A percentile compares a stretch with the other conserved stretches of the same genome.
phyloP scores from a whole-genome alignment of 2,329 filamentous ascomycete species.

The Neonectria magnoliae region DNA sequence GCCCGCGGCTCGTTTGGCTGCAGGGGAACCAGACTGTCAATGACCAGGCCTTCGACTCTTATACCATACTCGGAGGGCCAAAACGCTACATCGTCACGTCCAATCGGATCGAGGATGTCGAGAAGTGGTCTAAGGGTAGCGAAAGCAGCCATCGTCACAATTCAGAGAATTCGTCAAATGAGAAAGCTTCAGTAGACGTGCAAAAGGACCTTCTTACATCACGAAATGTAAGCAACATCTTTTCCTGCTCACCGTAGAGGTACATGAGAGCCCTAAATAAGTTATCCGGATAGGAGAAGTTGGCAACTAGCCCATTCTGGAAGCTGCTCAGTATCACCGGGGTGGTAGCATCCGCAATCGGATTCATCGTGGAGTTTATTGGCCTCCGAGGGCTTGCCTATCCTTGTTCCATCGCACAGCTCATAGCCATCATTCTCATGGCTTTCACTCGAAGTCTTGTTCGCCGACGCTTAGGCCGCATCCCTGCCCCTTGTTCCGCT shows the following conservation, averaged over 20 bases:
- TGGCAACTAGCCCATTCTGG: background rate
- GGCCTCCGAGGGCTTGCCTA: background rate
- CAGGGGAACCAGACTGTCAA: constrained; percentile 6
- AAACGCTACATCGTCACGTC: background rate
- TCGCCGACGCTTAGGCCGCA: background rate
- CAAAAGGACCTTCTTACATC: no score
- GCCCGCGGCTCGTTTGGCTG: background rate
- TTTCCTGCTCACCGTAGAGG: no score
- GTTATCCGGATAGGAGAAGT: no score
- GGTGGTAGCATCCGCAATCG: background rate
- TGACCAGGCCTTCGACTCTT: constrained; percentile 2
- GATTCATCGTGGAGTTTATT: background rate
- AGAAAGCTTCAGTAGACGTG: no score
- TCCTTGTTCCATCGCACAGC: background rate
- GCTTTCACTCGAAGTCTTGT: background rate
- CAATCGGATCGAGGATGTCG: no score
- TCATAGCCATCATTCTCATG: background rate
- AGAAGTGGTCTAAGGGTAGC: no score
- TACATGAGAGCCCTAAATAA: no score
- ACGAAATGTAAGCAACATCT: no score
- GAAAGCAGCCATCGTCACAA: no score
- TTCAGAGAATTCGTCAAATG: no score
- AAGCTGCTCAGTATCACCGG: background rate
- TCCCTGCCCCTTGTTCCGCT: background rate
- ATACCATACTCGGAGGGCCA: constrained; percentile 4